phyloP scores from a whole-genome alignment of 2,329 filamentous ascomycete species.

The Cytospora leucostoma region DNA sequence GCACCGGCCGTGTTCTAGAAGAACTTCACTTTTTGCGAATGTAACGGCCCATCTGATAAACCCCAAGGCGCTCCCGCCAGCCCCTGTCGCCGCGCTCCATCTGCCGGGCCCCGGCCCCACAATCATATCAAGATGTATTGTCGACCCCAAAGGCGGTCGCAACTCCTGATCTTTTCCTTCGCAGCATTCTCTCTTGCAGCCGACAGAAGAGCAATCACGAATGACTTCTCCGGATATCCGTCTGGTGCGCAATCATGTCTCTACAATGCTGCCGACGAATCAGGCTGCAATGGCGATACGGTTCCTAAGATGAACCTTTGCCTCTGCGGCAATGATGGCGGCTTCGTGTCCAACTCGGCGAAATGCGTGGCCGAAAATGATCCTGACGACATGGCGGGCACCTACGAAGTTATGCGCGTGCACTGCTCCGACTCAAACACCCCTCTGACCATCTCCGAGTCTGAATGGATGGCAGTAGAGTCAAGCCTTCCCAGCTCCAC shows the following conservation, averaged over 20 bases:
- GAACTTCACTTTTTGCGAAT: constrained; percentile 6
- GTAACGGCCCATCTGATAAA: constrained; percentile 15
- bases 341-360: constrained; percentile 51
- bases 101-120: background rate
- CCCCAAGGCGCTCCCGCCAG: constrained; percentile 6
- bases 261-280: constrained; percentile 41
- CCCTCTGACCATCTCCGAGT: constrained; percentile 44
- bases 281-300: constrained; percentile 45
- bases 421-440: constrained; percentile 49
- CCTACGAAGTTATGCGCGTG: constrained; percentile 46
- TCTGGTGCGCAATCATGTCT: constrained; percentile 46
- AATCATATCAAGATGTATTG: constrained; percentile 3
- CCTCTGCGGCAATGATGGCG: constrained; percentile 50
- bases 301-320: constrained; percentile 48
- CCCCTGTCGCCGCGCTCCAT: background rate
- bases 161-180: constrained; percentile 35
- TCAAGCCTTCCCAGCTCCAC: constrained; percentile 26
- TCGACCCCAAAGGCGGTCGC: background rate
- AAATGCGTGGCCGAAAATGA: constrained; percentile 45
- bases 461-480: constrained; percentile 44
- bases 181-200: constrained; percentile 30
- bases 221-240: constrained; percentile 50
- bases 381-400: constrained; percentile 41
- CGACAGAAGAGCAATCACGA: constrained; percentile 33
- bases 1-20: background rate